A percentile compares a stretch with the other conserved stretches of the same genome.
Evolutionary conservation across 305 asterid species (phyloP).

Genomic region (Fraxinus paxiana): DNA sequence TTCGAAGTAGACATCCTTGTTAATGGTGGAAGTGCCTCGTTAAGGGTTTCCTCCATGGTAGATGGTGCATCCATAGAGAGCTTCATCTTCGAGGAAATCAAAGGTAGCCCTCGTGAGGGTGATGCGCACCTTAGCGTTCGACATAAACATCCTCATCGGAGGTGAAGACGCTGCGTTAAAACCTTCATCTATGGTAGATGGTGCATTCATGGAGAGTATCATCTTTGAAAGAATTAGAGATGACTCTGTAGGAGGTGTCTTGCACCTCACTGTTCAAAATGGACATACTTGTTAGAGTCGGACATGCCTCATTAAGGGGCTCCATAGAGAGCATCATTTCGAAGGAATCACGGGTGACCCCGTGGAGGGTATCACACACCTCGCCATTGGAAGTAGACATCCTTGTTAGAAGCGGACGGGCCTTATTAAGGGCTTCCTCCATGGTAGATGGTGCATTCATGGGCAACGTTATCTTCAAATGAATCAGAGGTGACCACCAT

Average conservation of each 20-base stretch:
- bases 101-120: background rate
- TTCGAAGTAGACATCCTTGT: background rate
- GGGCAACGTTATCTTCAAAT: too few relatives aligned
- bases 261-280: background rate
- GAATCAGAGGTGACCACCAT: too few relatives aligned
- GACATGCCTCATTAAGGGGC: background rate
- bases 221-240: background rate
- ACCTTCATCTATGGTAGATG: background rate
- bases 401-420: too few relatives aligned
- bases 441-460: too few relatives aligned
- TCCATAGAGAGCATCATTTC: background rate
- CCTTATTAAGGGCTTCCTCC: background rate
- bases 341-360: background rate
- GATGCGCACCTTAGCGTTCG: background rate
- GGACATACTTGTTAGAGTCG: background rate
- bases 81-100: background rate
- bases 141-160: background rate
- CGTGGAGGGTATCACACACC: background rate
- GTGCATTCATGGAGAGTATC: background rate
- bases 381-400: background rate
- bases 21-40: background rate
- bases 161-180: too few relatives aligned
- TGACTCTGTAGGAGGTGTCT: background rate
- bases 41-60: background rate
- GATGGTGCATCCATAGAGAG: background rate